phyloP scores from a whole-genome alignment of 495 filamentous ascomycete genomes.

The Penicillium silybi region DNA sequence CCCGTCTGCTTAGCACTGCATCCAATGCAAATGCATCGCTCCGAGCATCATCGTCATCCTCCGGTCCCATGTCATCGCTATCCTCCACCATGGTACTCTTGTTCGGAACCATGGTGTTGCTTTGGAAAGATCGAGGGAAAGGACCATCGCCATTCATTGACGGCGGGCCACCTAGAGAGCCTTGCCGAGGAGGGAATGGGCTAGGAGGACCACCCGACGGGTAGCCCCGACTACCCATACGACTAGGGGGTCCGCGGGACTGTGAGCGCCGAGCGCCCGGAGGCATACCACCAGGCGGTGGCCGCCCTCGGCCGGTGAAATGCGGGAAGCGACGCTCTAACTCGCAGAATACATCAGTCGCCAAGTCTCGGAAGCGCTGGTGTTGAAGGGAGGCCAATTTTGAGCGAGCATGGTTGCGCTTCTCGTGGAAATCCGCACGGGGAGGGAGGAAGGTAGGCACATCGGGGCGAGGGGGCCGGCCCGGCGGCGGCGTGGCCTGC shows the following conservation, averaged over 20 bases:
- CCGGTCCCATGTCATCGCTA: conserved; percentile 66
- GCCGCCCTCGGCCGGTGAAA: conserved; percentile 56
- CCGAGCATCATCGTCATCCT: conserved; percentile 61
- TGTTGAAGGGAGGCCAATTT: conserved; percentile 85
- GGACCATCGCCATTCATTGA: conserved; percentile 52
- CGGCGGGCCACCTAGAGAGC: conserved; percentile 45
- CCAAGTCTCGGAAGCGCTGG: conserved; percentile 81
- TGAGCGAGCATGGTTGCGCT: conserved; percentile 92
- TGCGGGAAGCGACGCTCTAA: conserved; percentile 85
- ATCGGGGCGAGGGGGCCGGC: conserved; percentile 47
- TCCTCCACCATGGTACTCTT: conserved; percentile 99
- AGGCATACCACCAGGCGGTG: conserved; percentile 39
- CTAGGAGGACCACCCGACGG: conserved; percentile 38
- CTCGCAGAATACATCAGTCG: conserved; percentile 93
- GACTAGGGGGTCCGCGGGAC: conserved; percentile 37
- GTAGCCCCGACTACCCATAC: conserved; percentile 36
- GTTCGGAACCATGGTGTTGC: conserved; percentile 92
- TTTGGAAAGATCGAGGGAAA: conserved; percentile 85
- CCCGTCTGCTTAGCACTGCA: conserved; percentile 54
- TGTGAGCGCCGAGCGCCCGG: conserved; percentile 39
- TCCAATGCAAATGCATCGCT: conserved; percentile 63
- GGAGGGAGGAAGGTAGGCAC: conserved; percentile 72
- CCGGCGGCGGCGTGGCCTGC: conserved; percentile 54
- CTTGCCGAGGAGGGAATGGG: conserved; percentile 43
- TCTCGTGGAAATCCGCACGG: conserved; percentile 86